Base-by-base conservation (phyloP, 192 early-diverging fungal species). In the Coemansia sp. region DNA sequence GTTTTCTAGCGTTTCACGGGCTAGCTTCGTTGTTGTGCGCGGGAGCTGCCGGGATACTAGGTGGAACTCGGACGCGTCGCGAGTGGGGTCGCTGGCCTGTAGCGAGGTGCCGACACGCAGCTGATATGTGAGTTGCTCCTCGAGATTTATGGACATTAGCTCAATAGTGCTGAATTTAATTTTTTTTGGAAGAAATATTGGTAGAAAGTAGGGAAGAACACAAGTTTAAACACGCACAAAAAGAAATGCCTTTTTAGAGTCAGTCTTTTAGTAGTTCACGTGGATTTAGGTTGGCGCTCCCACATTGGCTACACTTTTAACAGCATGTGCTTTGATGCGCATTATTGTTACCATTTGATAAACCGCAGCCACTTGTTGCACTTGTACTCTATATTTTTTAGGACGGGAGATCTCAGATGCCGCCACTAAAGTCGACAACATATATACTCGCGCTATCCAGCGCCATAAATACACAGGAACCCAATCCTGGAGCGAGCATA, bases 81-180 rank as follows among this genome's bases (percentile, higher is more conserved):
- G 58, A 8, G 4, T 49, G 31, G 50, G 35, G 21, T 55, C 54
- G 40, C 42, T 42, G 47, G 10, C 31, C 38, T 58, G 44, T 42
- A 78, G n/a, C n/a, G 69, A 65, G 6, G 32, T 14, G 5, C 76
- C 76, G 5, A 60, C 38, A 14, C 44, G 62, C 30, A 78, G 35
- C 19, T 45, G 46, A 52, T 78, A 78, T 27, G 69, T 72, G 23
- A 56, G 65, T 33, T 54, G 58, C 51, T 71, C 62, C 21, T 78
- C 76, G 25, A 78, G 50, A 51, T 78, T 78, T 35, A 78, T 64
- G 32, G 76, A 65, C 76, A 78, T 78, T 67, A 47, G 24, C 47
- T 18, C 35, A 16, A 2, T 40, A 40, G 12, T 40, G 35, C n/a
- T 40, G n/a, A 40, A 40, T 40, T 40, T 16, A n/a, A 40, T 11